Conservation (phyloP, 139 green algal species). For the Bryopsis sp. region DNA sequence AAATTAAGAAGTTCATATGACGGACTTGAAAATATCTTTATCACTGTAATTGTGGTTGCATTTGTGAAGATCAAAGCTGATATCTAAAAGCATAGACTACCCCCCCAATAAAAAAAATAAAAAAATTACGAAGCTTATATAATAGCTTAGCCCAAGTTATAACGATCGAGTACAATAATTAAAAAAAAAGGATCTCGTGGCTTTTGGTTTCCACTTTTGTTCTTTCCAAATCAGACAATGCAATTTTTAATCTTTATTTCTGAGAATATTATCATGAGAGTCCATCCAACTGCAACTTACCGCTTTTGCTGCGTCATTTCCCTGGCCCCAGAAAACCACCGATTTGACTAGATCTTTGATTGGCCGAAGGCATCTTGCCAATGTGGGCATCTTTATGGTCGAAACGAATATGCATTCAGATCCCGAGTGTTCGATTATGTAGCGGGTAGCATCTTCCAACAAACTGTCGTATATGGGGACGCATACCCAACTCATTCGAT, state of each 20-base stretch:
- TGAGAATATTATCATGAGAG: too few relatives aligned
- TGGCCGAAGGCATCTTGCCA: constrained; percentile 46
- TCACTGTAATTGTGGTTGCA: too few relatives aligned
- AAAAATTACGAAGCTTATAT: too few relatives aligned
- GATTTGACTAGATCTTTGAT: constrained; percentile 44
- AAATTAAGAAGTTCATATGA: too few relatives aligned
- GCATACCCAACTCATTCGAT: constrained; percentile 68
- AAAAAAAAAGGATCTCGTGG: constrained; percentile 69
- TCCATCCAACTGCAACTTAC: neutral
- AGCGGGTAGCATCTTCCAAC: constrained; percentile 82
- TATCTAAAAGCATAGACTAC: too few relatives aligned
- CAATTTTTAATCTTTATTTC: too few relatives aligned
- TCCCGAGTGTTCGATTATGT: constrained; percentile 78
- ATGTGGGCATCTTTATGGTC: constrained; percentile 47
- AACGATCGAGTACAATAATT: constrained; percentile 67
- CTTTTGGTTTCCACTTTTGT: too few relatives aligned
- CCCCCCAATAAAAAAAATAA: too few relatives aligned
- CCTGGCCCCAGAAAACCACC: constrained; percentile 72
- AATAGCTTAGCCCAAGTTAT: too few relatives aligned
- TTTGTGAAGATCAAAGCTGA: too few relatives aligned
- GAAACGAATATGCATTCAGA: constrained; percentile 39
- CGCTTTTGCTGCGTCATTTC: constrained; percentile 17
- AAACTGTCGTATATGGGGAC: constrained; percentile 93
- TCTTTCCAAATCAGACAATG: too few relatives aligned
- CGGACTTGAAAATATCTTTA: too few relatives aligned